Evolutionary conservation across 1,284 basidiomycete genomes (phyloP).

Genomic region (Tilletia horrida): DNA sequence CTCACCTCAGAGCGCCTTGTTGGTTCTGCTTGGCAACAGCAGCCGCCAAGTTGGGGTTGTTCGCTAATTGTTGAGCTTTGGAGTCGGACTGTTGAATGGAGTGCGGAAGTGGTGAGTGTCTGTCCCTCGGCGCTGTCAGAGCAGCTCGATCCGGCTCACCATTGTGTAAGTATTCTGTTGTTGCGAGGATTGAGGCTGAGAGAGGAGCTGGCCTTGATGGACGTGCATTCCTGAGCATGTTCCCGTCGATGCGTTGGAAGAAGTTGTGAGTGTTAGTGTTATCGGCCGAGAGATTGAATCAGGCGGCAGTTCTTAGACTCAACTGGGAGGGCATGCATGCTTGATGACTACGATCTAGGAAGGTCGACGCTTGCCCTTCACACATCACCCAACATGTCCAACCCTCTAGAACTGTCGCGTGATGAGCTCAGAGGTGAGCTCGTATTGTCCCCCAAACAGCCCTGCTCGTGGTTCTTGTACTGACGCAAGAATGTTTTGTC

Average conservation of each 20-base stretch:
- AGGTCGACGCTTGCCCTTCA: not conserved
- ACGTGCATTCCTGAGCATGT: not conserved
- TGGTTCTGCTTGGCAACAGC: conserved; percentile 5
- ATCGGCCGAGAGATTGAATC: too few species aligned
- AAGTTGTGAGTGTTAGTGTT: too few species aligned
- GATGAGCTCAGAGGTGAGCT: conserved; percentile 14
- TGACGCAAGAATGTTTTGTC: not conserved
- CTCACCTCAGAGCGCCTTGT: not conserved
- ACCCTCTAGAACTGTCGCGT: conserved; percentile 6
- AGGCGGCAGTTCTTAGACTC: not conserved
- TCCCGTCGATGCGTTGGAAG: conserved; percentile 4
- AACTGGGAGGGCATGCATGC: not conserved
- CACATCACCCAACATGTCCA: not conserved
- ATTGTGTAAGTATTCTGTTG: too few species aligned
- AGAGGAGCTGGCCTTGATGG: too few species aligned
- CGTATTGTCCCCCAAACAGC: not conserved
- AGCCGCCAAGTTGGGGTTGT: conserved; percentile 9
- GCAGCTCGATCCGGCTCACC: too few species aligned
- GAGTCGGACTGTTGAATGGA: not conserved
- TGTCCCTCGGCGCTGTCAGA: too few species aligned
- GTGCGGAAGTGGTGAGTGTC: not conserved
- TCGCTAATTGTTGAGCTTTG: conserved; percentile 11
- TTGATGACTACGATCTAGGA: not conserved
- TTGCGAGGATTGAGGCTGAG: too few species aligned
- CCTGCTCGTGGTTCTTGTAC: not conserved